Percentiles rank a stretch among this genome's conserved stretches.
These are phyloP conservation scores for Phlebiopsis flavidoalba DNA, from an alignment of 768 basidiomycete species.

Conservation along the genomic window DNA sequence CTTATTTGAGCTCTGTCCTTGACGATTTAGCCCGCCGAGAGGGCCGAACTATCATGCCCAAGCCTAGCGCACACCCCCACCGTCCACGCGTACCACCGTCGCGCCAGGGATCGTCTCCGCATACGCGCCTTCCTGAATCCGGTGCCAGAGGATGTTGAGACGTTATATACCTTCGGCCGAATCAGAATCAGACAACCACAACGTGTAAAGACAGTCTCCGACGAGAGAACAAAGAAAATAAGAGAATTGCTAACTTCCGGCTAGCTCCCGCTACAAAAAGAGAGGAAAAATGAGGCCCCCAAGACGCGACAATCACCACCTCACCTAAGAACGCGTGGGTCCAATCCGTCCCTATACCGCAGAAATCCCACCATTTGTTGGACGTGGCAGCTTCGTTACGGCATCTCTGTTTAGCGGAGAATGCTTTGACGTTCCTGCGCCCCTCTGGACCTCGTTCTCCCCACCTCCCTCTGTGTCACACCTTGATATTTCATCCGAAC, in stretches of 20 bases:
- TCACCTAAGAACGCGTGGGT: too few relatives aligned
- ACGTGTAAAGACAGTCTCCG: too few relatives aligned
- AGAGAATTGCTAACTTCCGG: too few relatives aligned
- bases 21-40: slow-evolving; percentile 67
- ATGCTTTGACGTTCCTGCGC: slow-evolving; percentile 76
- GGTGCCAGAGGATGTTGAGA: slow-evolving; percentile 53
- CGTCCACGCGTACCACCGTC: slow-evolving; percentile 27
- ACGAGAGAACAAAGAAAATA: slow-evolving; percentile 17
- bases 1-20: slow-evolving; percentile 63
- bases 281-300: too few relatives aligned
- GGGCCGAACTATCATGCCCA: slow-evolving; percentile 44
- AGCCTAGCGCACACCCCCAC: slow-evolving; percentile 29
- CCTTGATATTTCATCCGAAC: slow-evolving; percentile 88
- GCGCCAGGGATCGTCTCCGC: slow-evolving; percentile 44
- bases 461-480: slow-evolving; percentile 69
- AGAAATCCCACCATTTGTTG: slow-evolving; percentile 45
- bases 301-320: too few relatives aligned
- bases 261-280: too few relatives aligned
- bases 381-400: slow-evolving; percentile 79
- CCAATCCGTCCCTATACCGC: too few relatives aligned
- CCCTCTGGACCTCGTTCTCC: slow-evolving; percentile 60
- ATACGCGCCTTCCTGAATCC: slow-evolving; percentile 49
- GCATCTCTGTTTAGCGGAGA: slow-evolving; percentile 74
- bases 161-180: slow-evolving; percentile 53
- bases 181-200: slow-evolving; percentile 47